These are phyloP conservation scores for Prunus kanzakura DNA, from an alignment of 306 rosid genomes.

Conservation along the genomic window DNA sequence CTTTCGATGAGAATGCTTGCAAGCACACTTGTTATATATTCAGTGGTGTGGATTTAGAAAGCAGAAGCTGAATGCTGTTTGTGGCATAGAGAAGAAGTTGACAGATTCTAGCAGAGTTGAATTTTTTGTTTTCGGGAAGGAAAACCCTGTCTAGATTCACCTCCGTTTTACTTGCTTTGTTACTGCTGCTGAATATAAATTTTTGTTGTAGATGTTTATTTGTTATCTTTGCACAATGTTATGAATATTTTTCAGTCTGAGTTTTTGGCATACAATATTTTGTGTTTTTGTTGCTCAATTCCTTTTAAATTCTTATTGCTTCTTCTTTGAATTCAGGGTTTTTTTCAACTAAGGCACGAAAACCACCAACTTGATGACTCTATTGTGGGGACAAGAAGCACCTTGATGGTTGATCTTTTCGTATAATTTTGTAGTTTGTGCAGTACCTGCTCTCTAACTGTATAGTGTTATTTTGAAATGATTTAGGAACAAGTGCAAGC, in stretches of 20 bases:
- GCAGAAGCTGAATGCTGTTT: not conserved
- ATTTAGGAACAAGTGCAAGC: conserved; percentile 1
- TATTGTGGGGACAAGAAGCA: not conserved
- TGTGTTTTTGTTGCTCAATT: not conserved
- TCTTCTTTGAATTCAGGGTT: conserved; percentile 36
- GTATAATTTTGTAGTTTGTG: not conserved
- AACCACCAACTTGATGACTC: conserved; percentile 16
- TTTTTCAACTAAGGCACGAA: conserved; percentile 24
- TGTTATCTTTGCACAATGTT: not conserved
- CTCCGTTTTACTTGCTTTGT: not conserved
- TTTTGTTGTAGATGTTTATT: not conserved
- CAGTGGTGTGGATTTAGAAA: not conserved
- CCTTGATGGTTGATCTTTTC: not conserved
- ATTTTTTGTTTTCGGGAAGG: not conserved
- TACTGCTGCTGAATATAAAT: not conserved
- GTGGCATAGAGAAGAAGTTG: not conserved
- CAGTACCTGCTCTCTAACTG: not conserved
- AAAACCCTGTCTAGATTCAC: not conserved
- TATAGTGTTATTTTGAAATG: conserved; percentile 3
- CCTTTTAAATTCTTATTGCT: not conserved
- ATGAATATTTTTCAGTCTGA: not conserved
- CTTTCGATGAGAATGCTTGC: too few relatives aligned
- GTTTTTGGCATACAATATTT: not conserved
- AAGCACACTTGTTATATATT: too few relatives aligned
- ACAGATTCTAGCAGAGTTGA: not conserved